These are phyloP conservation scores for Scytalidium lignicola DNA, from an alignment of 2,329 filamentous ascomycete genomes.

Conservation along the genomic window DNA sequence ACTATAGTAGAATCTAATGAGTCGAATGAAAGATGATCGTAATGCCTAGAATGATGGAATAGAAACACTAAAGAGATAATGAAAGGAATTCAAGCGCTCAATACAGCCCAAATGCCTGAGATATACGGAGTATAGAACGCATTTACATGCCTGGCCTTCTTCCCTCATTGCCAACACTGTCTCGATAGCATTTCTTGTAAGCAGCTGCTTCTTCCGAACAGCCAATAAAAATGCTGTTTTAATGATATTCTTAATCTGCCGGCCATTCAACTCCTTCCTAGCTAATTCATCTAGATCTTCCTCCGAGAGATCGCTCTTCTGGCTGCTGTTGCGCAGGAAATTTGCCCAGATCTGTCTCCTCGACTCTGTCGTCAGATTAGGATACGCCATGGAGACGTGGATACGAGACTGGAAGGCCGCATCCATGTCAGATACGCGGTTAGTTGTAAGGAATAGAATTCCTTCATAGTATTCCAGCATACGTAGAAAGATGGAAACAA, in stretches of 20 bases:
- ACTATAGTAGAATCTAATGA: too few relatives aligned
- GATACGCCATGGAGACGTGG: slow-evolving; percentile 25
- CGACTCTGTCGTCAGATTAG: slow-evolving; percentile 13
- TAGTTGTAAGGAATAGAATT: slow-evolving; percentile 34
- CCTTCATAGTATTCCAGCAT: slow-evolving; percentile 34
- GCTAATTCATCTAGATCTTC: slow-evolving; percentile 14
- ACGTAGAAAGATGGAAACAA: slow-evolving; percentile 33
- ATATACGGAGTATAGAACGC: too few relatives aligned
- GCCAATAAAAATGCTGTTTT: slow-evolving; percentile 26
- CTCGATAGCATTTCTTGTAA: slow-evolving; percentile 8
- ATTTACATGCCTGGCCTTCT: background rate
- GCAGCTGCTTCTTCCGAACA: slow-evolving; percentile 15
- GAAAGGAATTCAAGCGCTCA: too few relatives aligned
- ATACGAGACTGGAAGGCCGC: slow-evolving; percentile 30
- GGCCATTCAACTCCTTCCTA: slow-evolving; percentile 25
- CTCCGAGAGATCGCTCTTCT: slow-evolving; percentile 9
- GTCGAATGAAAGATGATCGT: too few relatives aligned
- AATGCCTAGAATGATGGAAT: too few relatives aligned
- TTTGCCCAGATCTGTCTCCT: slow-evolving; percentile 19
- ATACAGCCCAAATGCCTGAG: background rate
- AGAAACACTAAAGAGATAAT: too few relatives aligned
- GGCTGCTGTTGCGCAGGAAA: too few relatives aligned
- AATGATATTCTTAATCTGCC: slow-evolving; percentile 32
- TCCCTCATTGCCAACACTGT: slow-evolving; percentile 5
- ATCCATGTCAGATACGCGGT: slow-evolving; percentile 28